phyloP scores from a whole-genome alignment of 257 asterid species.

The Nicotiana paniculata region DNA sequence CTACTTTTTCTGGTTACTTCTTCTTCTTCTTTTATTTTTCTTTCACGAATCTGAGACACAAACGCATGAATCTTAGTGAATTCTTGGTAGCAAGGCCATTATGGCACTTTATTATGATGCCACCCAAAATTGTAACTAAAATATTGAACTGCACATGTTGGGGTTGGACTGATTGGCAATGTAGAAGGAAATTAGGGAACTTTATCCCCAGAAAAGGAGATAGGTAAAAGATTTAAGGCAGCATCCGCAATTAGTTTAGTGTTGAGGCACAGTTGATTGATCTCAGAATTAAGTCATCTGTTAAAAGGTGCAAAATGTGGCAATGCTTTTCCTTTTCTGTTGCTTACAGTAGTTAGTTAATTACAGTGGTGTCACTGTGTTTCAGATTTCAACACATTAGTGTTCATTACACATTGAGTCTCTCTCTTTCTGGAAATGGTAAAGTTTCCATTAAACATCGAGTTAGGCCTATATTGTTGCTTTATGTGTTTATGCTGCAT shows the following conservation, averaged over 20 bases:
- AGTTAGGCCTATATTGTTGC: not conserved
- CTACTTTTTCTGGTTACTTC: not conserved
- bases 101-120: not conserved
- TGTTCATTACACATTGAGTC: too few relatives aligned
- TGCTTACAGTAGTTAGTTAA: slow-evolving; percentile 2
- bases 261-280: not conserved
- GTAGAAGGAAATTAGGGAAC: not conserved
- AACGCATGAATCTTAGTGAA: not conserved
- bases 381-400: too few relatives aligned
- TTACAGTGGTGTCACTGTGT: not conserved
- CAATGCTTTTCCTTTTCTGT: not conserved
- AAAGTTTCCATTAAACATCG: too few relatives aligned
- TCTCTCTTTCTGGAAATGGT: too few relatives aligned
- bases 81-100: not conserved
- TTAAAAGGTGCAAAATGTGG: not conserved
- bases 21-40: not conserved
- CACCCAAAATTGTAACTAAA: not conserved
- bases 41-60: not conserved
- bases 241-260: not conserved
- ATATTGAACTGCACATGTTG: not conserved
- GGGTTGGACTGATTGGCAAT: not conserved
- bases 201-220: not conserved
- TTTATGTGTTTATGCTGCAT: not conserved
- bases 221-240: not conserved
- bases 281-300: not conserved